Conservation (phyloP, 495 filamentous ascomycete genomes). For the Hypoxylon intermedium region DNA sequence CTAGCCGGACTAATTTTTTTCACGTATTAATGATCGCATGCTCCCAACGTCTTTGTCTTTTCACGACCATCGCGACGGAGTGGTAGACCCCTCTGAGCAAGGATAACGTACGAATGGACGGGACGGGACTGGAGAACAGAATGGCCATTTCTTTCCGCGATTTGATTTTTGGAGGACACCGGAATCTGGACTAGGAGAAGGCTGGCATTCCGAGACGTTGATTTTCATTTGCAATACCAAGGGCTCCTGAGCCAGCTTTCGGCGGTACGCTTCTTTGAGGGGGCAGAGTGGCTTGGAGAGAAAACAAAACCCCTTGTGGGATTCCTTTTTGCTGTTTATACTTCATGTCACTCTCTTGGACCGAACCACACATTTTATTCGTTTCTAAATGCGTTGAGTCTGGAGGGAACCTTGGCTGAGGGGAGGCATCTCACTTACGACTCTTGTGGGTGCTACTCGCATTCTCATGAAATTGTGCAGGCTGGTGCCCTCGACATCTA, state of each 20-base stretch:
- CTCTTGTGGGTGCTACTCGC: conserved; percentile 40
- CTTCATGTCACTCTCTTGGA: conserved; percentile 43
- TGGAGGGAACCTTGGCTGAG: conserved; percentile 26
- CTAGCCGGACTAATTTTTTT: conserved; percentile 25
- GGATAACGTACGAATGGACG: conserved; percentile 40
- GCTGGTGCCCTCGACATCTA: conserved; percentile 25
- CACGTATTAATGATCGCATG: conserved; percentile 44
- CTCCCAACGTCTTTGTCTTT: conserved; percentile 44
- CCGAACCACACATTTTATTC: conserved; percentile 32
- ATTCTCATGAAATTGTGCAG: conserved; percentile 25
- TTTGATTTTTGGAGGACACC: conserved; percentile 31
- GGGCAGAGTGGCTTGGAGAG: conserved; percentile 38
- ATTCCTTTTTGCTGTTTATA: conserved; percentile 41
- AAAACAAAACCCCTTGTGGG: conserved; percentile 27
- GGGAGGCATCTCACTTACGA: conserved; percentile 44
- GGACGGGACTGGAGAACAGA: conserved; percentile 40
- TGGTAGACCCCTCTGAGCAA: conserved; percentile 42
- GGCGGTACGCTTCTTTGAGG: conserved; percentile 30
- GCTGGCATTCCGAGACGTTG: conserved; percentile 21
- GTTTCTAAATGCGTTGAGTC: conserved; percentile 38
- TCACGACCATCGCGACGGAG: conserved; percentile 40
- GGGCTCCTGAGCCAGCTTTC: conserved; percentile 20
- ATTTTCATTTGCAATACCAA: conserved; percentile 32
- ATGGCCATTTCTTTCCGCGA: conserved; percentile 41
- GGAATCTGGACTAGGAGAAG: conserved; percentile 24